A percentile compares a stretch with the other conserved stretches of the same genome.
These are phyloP conservation scores for Suhomyces panamericanus DNA, from an alignment of 1,139 yeast genomes.

Conservation along the genomic window DNA sequence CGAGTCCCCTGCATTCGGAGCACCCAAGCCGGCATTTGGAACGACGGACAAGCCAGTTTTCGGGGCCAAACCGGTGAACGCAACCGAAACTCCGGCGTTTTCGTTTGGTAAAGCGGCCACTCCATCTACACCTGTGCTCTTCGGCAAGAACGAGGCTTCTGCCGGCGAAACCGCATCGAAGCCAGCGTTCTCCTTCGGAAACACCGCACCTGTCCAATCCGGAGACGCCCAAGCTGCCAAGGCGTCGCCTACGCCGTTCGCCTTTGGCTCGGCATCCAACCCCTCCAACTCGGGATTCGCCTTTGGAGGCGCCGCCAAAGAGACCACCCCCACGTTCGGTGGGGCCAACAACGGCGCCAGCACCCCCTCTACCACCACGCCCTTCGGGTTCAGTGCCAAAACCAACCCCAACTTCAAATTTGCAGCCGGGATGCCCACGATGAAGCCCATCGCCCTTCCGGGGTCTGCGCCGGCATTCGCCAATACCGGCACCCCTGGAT, in stretches of 20 bases:
- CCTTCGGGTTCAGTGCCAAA: conserved; percentile 9
- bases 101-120: conserved; percentile 17
- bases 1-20: neutral
- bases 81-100: conserved; percentile 5
- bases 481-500: neutral
- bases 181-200: conserved; percentile 7
- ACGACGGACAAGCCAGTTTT: conserved; percentile 6
- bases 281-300: conserved; percentile 4
- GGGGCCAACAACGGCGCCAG: conserved; percentile 7
- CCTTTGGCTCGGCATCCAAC: conserved; percentile 14
- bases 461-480: conserved; percentile 1
- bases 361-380: conserved; percentile 4
- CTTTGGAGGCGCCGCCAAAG: conserved; percentile 1
- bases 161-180: conserved; percentile 3
- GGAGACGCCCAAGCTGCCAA: too few species aligned
- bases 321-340: conserved; percentile 15
- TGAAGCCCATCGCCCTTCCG: conserved; percentile 6
- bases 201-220: neutral
- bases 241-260: conserved; percentile 6
- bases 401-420: conserved; percentile 13
- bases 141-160: conserved; percentile 3
- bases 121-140: conserved; percentile 9
- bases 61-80: neutral
- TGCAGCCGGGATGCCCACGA: conserved; percentile 14
- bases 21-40: conserved; percentile 1